These are phyloP conservation scores for Veloboletus limbatus DNA, from an alignment of 1,284 basidiomycete species.

Conservation along the genomic window DNA sequence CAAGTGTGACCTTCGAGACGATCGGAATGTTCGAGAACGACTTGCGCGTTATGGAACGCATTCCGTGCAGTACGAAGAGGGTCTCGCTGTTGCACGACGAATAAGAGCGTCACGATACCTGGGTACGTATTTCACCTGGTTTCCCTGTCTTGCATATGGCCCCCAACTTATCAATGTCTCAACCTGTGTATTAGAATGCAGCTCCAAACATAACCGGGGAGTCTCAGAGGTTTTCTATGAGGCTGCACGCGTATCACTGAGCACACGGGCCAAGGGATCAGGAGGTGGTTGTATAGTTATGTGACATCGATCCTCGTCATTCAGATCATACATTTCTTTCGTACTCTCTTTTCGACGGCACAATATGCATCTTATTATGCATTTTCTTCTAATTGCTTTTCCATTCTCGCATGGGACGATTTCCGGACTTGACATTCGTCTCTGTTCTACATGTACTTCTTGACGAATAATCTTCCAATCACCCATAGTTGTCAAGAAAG, in stretches of 20 bases:
- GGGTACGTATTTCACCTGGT: slow-evolving; percentile 48
- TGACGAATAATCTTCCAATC: slow-evolving; percentile 4
- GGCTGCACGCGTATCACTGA: slow-evolving; percentile 80
- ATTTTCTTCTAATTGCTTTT: slow-evolving; percentile 24
- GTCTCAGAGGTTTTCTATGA: slow-evolving; percentile 91
- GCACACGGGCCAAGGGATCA: slow-evolving; percentile 66
- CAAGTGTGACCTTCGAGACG: slow-evolving; percentile 92
- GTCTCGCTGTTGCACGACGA: slow-evolving; percentile 80
- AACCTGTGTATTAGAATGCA: slow-evolving; percentile 68
- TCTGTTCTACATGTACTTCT: slow-evolving; percentile 18
- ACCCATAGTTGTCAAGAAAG: neutral
- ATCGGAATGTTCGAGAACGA: slow-evolving; percentile 63
- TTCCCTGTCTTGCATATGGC: neutral
- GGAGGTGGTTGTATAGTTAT: slow-evolving; percentile 53
- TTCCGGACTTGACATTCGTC: slow-evolving; percentile 1
- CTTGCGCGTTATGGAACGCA: slow-evolving; percentile 65
- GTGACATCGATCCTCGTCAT: slow-evolving; percentile 36
- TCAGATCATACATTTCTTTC: slow-evolving; percentile 1
- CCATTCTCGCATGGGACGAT: neutral
- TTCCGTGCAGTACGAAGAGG: slow-evolving; percentile 87
- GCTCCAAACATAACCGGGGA: slow-evolving; percentile 92
- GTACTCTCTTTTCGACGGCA: slow-evolving; percentile 3
- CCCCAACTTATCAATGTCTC: too few relatives aligned
- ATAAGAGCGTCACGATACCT: slow-evolving; percentile 92
- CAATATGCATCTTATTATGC: slow-evolving; percentile 21